phyloP scores from a whole-genome alignment of 164 flowering plant species.

The Vitis rotundifolia region DNA sequence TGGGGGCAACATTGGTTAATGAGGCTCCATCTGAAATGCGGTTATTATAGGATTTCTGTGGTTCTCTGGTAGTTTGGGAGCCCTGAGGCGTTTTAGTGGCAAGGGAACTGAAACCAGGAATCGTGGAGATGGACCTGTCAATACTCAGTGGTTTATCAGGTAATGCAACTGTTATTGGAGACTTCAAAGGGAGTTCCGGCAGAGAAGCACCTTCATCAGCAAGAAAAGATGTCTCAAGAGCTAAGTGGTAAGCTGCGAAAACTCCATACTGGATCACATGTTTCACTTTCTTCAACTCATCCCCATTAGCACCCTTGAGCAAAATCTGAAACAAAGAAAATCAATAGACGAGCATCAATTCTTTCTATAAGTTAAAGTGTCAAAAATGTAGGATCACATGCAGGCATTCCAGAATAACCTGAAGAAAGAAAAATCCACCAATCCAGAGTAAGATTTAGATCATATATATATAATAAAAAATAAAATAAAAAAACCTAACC shows the following conservation, averaged over 20 bases:
- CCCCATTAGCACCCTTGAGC: conserved; percentile 83
- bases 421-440: too few species aligned
- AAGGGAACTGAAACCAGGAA: conserved; percentile 65
- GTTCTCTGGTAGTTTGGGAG: conserved; percentile 26
- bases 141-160: conserved; percentile 66
- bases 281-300: conserved; percentile 86
- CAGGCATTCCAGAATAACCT: too few species aligned
- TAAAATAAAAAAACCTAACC: too few species aligned
- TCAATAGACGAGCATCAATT: too few species aligned
- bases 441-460: too few species aligned
- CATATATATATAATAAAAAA: too few species aligned
- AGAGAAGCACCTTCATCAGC: conserved; percentile 95
- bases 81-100: conserved; percentile 33
- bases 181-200: conserved; percentile 69
- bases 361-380: too few species aligned
- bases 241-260: conserved; percentile 93
- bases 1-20: not conserved
- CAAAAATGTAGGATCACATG: too few species aligned
- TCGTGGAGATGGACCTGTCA: conserved; percentile 71
- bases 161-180: conserved; percentile 78
- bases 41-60: conserved; percentile 22
- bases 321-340: conserved; percentile 53
- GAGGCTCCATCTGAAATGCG: conserved; percentile 16
- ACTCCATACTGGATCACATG: conserved; percentile 85
- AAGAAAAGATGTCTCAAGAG: conserved; percentile 87